Base-by-base conservation (phyloP, 2,329 filamentous ascomycete genomes). In the Paecilomyces sp. region DNA sequence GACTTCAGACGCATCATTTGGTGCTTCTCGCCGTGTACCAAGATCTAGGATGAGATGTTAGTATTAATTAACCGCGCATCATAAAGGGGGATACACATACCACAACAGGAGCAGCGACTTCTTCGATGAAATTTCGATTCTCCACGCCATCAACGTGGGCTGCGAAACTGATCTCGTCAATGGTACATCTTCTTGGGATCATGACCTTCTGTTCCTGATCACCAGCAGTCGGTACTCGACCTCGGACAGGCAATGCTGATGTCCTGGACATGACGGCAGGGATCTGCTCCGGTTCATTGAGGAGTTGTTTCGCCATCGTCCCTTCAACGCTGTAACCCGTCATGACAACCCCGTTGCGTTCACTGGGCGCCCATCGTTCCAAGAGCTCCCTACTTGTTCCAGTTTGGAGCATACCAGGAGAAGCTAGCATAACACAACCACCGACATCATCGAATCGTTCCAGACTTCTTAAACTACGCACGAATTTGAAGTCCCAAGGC, bases 1-100 rank as follows among this genome's bases (percentile, higher is more conserved):
- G 92, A 97, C 74, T 96, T 96, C 30, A 99, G 80, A 58, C 94
- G 88, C 83, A 94, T 96, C 92, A 97, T 97, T 71, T 97, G 96
- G 72, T 96, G 91, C 68, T 94, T 92, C 72, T 99, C 94, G 59
- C 94, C 94, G 67, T 99, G 94, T 2, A 99, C 94, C 33, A 99
- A 85, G 61, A 99, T 97, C 90, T 93, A 61, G 0, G 25, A 11
- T 30, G 22, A 58, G n/a, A 18, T 56, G 55, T 63, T 2, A 61
- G 47, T 62, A 9, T 33, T 58, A 31, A 2, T 18, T 57, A 50
- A 56, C 56, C 36, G 33, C 30, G 57, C 11, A 36, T 15, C 7
- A 34, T n/a, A 24, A 54, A 52, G 11, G 22, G 50, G 8, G 36
- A 11, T 22, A 33, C 28, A 87, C 90, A 79, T 83, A 95, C 91